Evolutionary conservation across 192 early-diverging fungal species (phyloP), one percentile per base, ranked within the genome.

Genomic region (Dissophora ornata): DNA sequence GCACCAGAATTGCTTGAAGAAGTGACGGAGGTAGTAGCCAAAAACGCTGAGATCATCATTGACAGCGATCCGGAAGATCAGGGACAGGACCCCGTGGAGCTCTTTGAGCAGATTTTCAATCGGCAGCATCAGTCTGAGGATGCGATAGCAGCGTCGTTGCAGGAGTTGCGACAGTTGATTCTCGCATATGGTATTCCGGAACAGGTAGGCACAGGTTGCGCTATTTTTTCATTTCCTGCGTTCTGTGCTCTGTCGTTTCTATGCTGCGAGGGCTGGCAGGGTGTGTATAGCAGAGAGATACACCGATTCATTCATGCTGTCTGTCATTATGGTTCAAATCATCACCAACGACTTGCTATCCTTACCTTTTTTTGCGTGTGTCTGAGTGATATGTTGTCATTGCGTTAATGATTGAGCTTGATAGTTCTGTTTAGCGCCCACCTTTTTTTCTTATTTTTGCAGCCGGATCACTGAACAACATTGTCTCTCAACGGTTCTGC

Each of bases 141-240:
- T 13, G 77, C 84, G 22, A 79, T 91, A 71, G 73, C 86, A 28
- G 83, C 80, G 29, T 84, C 83, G 5, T 75, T 91, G 22, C 75
- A 81, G 21, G 83, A 79, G 28, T 61, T 93, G 41, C 64, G 91
- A 46, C 46, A 62, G 65, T 59, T 90, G 53, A 80, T 93, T 45
- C 67, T 91, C 5, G 68, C 79, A 29, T 82, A 89, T 38, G 90
- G 91, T 44, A 79, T 93, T 19, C 91, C 90, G 21, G 69, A 82
- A 4, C 71, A 85, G 66, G 68, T 75, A 62, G 53, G 54, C 67
- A n/a, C 6, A 34, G 18, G 16, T 29, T 18, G n/a, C 50, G 11
- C 42, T 9, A 36, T 30, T 38, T 40, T 49, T 21, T 57, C 26
- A 28, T 49, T 53, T 48, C 25, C 41, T 30, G 28, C 28, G n/a